A percentile compares a stretch with the other conserved stretches of the same genome.
phyloP scores from a whole-genome alignment of 352 stramenopile species.

The Phytopythium oedochilum region DNA sequence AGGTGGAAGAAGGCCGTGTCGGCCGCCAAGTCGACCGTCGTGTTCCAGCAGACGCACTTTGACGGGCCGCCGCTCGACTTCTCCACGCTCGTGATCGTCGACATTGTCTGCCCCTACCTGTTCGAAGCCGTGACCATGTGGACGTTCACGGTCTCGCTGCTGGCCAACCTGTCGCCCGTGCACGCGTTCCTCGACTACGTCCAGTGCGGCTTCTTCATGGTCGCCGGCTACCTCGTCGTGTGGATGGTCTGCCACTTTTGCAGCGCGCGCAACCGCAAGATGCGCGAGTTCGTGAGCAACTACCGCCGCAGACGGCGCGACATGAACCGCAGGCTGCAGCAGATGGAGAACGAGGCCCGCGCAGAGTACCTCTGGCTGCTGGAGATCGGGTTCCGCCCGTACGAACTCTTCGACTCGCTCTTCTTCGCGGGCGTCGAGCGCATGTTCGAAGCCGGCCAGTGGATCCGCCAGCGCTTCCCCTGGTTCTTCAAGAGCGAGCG shows the following conservation, averaged over 20 bases:
- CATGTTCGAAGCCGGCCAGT: constrained; percentile 22
- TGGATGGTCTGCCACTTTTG: constrained; percentile 87
- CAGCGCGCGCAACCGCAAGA: constrained; percentile 78
- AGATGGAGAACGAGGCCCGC: constrained; percentile 79
- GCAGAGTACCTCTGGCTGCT: constrained; percentile 82
- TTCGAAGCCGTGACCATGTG: constrained; percentile 79
- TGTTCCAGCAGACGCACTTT: constrained; percentile 77
- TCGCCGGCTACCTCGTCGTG: constrained; percentile 58
- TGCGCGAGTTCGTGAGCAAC: constrained; percentile 87
- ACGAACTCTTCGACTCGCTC: constrained; percentile 60
- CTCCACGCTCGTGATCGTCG: constrained; percentile 79
- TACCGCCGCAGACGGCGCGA: constrained; percentile 75
- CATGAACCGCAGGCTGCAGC: constrained; percentile 59
- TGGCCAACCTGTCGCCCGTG: constrained; percentile 57
- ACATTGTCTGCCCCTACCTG: constrained; percentile 76
- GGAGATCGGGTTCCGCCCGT: constrained; percentile 77
- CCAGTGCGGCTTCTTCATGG: constrained; percentile 73
- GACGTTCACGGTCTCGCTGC: constrained; percentile 53
- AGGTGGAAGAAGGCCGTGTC: constrained; percentile 74
- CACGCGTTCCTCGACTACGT: constrained; percentile 83
- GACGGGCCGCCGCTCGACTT: constrained; percentile 79
- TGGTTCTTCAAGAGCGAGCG: not conserved
- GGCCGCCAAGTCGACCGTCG: constrained; percentile 58
- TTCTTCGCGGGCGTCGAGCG: constrained; percentile 50
- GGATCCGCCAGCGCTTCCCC: constrained; percentile 8